Evolutionary conservation across 78 protist species (phyloP).

Genomic region (Thecamonas trahens): DNA sequence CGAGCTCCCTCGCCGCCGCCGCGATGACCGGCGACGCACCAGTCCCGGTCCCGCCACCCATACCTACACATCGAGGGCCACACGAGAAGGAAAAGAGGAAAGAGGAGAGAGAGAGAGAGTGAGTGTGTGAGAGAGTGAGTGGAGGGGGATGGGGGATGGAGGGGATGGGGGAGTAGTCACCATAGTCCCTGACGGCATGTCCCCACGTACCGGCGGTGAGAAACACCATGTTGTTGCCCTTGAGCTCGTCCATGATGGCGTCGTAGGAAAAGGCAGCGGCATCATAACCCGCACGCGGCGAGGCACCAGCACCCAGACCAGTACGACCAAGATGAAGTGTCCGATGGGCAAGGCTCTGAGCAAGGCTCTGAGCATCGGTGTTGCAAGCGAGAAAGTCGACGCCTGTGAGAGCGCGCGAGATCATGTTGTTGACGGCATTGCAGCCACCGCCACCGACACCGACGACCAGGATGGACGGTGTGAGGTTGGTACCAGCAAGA

Average conservation of each 20-base stretch:
- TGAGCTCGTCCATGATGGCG: not conserved
- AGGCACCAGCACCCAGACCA: constrained; percentile 45
- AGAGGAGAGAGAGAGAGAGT: no score
- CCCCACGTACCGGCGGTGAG: constrained; percentile 35
- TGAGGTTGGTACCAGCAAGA: no score
- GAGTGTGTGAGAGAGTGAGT: no score
- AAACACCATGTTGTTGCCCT: constrained; percentile 25
- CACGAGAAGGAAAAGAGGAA: no score
- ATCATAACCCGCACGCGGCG: constrained; percentile 8
- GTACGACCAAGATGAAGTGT: no score
- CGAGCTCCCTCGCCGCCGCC: not conserved
- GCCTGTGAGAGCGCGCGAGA: not conserved
- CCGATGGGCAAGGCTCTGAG: not conserved
- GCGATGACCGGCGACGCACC: constrained; percentile 49
- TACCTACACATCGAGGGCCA: no score
- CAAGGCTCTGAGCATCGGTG: constrained; percentile 41
- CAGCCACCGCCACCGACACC: no score
- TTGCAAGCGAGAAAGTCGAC: constrained; percentile 24
- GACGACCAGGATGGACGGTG: no score
- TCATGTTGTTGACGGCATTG: constrained; percentile 31
- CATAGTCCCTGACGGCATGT: no score
- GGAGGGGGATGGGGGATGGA: no score
- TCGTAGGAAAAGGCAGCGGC: constrained; percentile 12
- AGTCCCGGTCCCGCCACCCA: constrained; percentile 55
- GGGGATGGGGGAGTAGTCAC: no score